Evolutionary conservation across 2,329 filamentous ascomycete genomes (phyloP), one percentile per base, ranked within the genome.

Genomic region (Whalleya microplaca): DNA sequence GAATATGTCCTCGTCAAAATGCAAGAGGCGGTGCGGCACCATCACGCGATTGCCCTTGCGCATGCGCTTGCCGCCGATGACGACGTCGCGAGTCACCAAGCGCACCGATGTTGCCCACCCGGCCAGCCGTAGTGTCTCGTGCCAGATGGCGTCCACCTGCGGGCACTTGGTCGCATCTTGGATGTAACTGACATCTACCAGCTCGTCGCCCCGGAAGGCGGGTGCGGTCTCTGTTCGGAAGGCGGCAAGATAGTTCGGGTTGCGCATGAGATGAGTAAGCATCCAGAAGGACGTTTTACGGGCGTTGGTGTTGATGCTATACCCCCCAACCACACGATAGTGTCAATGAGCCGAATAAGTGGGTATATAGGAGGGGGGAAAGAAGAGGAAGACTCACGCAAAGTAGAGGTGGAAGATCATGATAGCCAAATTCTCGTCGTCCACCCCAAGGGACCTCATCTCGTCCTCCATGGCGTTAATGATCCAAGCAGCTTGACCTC

Each of bases 181-280:
- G 19, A 73, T 71, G 55, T 66, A 70, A n/a, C 66, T 42, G 18
- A 64, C 53, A 12, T 71, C 65, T 16, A 75, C 67, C 6, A 72
- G 69, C 14, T 71, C 68, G n/a, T 65, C 61, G 0, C 63, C 48
- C 1, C n/a, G 18, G 51, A 71, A 65, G 6, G 68, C 64, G 2
- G 62, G n/a, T 0, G 51, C 61, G 0, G 64, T 70, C 49, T 71
- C 69, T 0, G 37, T 29, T 3, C 66, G 62, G 23, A 59, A 55
- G 3, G 56, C 29, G 1, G 43, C 59, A 6, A 70, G 45, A 5
- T 59, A 46, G 0, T 46, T 32, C 0, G 68, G 68, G 21, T 62
- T 52, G 29, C 59, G 51, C 1, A 70, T 14, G 1, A 72, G 51
- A 51, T 71, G 55, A 1, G 44, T 48, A 1, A 71, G 48, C 9